phyloP scores from a whole-genome alignment of 176 grass and related monocot genomes.

The Phyllostachys edulis region DNA sequence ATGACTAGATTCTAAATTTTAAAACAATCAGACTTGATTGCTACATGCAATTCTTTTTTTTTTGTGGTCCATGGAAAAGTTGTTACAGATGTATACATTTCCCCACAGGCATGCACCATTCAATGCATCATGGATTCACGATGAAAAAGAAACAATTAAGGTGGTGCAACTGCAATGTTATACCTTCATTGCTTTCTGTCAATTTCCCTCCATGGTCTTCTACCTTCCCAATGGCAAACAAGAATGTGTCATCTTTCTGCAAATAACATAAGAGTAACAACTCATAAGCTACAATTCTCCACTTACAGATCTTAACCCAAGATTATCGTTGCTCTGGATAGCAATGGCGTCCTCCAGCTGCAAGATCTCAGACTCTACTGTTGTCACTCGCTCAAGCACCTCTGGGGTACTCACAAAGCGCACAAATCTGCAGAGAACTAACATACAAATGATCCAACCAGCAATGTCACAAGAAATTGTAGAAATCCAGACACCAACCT shows the following conservation, averaged over 20 bases:
- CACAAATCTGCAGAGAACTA: conserved; percentile 69
- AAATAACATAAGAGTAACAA: conserved; percentile 12
- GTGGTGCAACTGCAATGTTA: neutral
- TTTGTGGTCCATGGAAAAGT: neutral
- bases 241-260: conserved; percentile 39
- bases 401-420: conserved; percentile 95
- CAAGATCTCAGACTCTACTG: conserved; percentile 87
- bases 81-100: conserved; percentile 5
- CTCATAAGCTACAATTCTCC: neutral
- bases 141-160: conserved; percentile 14
- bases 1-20: conserved; percentile 31
- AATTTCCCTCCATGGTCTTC: conserved; percentile 66
- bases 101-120: neutral
- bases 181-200: conserved; percentile 64
- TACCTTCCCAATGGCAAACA: conserved; percentile 51
- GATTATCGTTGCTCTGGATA: conserved; percentile 74
- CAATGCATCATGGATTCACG: neutral
- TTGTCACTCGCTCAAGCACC: conserved; percentile 89
- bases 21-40: conserved; percentile 23
- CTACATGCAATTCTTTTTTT: neutral
- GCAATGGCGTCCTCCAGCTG: conserved; percentile 86
- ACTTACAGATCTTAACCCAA: conserved; percentile 65
- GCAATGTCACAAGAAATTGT: conserved; percentile 1
- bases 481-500: conserved; percentile 46
- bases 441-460: neutral